Base-by-base conservation (phyloP, 192 early-diverging fungal genomes). In the Gaertneriomyces semiglobifer region DNA sequence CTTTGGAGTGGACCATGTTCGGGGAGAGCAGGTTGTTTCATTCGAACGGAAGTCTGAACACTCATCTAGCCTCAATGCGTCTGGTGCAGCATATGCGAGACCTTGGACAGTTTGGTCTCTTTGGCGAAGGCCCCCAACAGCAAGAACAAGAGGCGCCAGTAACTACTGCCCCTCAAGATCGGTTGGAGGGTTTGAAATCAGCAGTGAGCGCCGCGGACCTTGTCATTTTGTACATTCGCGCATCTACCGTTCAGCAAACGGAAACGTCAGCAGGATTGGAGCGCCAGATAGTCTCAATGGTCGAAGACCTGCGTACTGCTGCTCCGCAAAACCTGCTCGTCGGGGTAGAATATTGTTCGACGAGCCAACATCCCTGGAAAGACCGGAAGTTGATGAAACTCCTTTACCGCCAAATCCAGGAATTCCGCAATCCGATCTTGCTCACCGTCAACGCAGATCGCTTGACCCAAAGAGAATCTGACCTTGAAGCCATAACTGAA, bases 291-390 rank as follows among this genome's bases (percentile, higher is more conserved):
- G 55, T 56, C n/a, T 56, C 55, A 11, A 56, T 56, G 55, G 20
- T 56, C 20, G 11, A 12, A 14, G 55, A 14, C 11, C 11, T 56
- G 0, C 12, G 25, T 18, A 33, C 1, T 12, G n/a, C 25, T 18
- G 20, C 11, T 18, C 48, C 48, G 18, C 11, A 50, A 50, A 50
- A 50, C 12, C 1, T 50, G 12, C 48, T 56, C n/a, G 25, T 56
- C 11, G 55, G n/a, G 16, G 55, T 56, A 19, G 55, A 56, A 33
- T 56, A 56, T 25, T 56, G 55, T 56, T 56, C 55, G 16, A 56
- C 55, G 11, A 56, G 55, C 3, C 55, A 56, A 33, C 55, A 56
- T 56, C 55, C 55, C 1, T 56, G 55, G 55, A 14, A 25, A 14
- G 55, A 56, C 20, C 55, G 55, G 14, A 14, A 25, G 11, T 25